These are phyloP conservation scores for Candida maltosa DNA, from an alignment of 805 yeast species.

Conservation along the genomic window DNA sequence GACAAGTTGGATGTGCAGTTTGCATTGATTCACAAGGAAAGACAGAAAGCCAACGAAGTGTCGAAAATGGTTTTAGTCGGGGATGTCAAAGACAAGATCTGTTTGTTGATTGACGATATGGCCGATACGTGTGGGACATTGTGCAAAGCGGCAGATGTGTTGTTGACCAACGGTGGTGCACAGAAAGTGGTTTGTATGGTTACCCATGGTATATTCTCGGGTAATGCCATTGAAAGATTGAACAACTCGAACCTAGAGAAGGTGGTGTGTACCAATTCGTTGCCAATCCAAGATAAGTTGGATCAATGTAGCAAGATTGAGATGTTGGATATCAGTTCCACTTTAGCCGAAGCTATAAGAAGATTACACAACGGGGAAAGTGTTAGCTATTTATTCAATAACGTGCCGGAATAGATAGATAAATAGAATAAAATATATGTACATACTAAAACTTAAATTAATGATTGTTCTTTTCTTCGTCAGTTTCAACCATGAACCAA, in stretches of 20 bases:
- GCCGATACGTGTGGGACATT: conserved; percentile 98
- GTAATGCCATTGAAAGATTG: conserved; percentile 73
- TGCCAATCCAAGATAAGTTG: conserved; percentile 71
- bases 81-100: conserved; percentile 79
- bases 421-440: no score
- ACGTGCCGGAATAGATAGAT: conserved; percentile 26
- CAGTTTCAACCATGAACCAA: conserved; percentile 65
- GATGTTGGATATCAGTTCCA: conserved; percentile 79
- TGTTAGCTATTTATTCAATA: conserved; percentile 79
- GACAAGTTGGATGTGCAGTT: conserved; percentile 88
- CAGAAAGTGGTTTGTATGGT: conserved; percentile 86
- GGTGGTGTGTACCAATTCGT: conserved; percentile 90
- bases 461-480: conserved; percentile 24
- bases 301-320: conserved; percentile 65
- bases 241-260: conserved; percentile 62
- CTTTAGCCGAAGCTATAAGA: conserved; percentile 90
- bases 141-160: conserved; percentile 88
- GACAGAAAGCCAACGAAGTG: conserved; percentile 93
- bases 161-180: conserved; percentile 80
- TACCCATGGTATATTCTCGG: conserved; percentile 92
- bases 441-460: conserved; percentile 1
- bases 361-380: conserved; percentile 96
- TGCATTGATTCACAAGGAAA: conserved; percentile 94
- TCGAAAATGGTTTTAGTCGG: conserved; percentile 95
- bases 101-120: conserved; percentile 93